Base-by-base conservation (phyloP, 257 asterid species). In the Penstemon davidsonii region DNA sequence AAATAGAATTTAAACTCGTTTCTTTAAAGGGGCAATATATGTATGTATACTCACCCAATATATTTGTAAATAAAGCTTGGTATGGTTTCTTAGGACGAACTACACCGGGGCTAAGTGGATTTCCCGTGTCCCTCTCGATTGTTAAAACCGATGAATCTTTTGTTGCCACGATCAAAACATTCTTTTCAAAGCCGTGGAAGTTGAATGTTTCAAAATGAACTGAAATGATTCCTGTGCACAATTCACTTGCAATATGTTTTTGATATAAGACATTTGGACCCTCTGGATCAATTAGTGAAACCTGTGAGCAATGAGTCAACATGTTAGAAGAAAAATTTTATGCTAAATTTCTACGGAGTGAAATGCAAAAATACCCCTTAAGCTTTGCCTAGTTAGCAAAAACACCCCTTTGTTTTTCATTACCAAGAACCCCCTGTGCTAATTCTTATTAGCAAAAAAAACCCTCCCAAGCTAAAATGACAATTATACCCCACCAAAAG, bases 111-210 rank as follows among this genome's bases (percentile, higher is more conserved):
- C 85, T 84, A 66, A 88, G 76, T 39, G 79, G 73, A 64, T 81
- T 88, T 76, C 99, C 97, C 5, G 92, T 82, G 62, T 88, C 97
- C 73, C 78, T 78, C 78, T 90, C 99, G 3, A 90, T 84, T 56
- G 95, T 82, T 58, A 78, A 43, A 44, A 90, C 75, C 60, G 99
- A 90, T 44, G 97, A 93, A 80, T 90, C 99, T 75, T 85, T 93
- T 18, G 96, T 86, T 33, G 96, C 90, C 40, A 81, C 85, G 55
- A 90, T 66, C 40, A 90, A 70, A 38, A 82, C 85, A 67, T 87
- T 88, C 83, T 93, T 93, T 61, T 93, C 92, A 62, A 93, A 93
- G 53, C 98, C 97, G 69, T 93, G 92, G 69, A 90, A 74, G 79
- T 80, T 88, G 83, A 96, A 88, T 15, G 83, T 79, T 60, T 76